A percentile compares a stretch with the other conserved stretches of the same genome.
phyloP scores from a whole-genome alignment of 345 rosid genomes.

The Trapa incisa region DNA sequence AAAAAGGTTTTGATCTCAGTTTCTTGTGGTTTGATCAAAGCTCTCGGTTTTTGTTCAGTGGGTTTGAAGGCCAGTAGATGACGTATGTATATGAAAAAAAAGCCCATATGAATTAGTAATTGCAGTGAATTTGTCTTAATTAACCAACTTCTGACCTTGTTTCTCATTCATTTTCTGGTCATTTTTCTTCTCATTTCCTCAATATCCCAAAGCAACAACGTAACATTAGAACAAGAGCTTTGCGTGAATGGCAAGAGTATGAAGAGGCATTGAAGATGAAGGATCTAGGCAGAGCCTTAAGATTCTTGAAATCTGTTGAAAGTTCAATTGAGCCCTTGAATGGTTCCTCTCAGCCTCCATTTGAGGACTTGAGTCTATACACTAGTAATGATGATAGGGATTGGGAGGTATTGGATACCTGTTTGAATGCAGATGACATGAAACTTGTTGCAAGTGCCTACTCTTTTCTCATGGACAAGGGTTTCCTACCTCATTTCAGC shows the following conservation, averaged over 20 bases:
- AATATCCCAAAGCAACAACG: background rate
- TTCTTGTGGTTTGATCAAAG: too few species aligned
- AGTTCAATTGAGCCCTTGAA: slow-evolving; percentile 7
- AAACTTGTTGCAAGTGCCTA: slow-evolving; percentile 68
- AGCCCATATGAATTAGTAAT: too few species aligned
- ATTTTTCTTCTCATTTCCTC: slow-evolving; percentile 7
- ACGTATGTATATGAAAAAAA: too few species aligned
- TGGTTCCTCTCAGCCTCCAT: slow-evolving; percentile 13
- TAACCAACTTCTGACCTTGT: too few species aligned
- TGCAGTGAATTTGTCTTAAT: too few species aligned
- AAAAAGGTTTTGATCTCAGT: too few species aligned
- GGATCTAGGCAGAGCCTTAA: slow-evolving; percentile 73
- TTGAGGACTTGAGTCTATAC: slow-evolving; percentile 23
- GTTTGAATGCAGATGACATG: slow-evolving; percentile 89
- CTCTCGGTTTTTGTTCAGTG: too few species aligned
- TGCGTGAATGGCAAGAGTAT: slow-evolving; percentile 72
- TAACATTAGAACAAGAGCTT: slow-evolving; percentile 23
- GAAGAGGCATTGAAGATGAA: slow-evolving; percentile 79
- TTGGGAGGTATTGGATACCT: slow-evolving; percentile 80
- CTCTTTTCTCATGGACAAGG: slow-evolving; percentile 47
- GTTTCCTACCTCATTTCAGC: slow-evolving; percentile 60
- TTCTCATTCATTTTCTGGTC: slow-evolving; percentile 5
- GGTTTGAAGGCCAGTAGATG: too few species aligned
- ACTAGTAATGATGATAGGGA: slow-evolving; percentile 31
- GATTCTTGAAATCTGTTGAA: slow-evolving; percentile 53